Percentiles rank a stretch among this genome's conserved stretches.
Conservation (phyloP, 768 basidiomycete species). For the Ramaria rubella region DNA sequence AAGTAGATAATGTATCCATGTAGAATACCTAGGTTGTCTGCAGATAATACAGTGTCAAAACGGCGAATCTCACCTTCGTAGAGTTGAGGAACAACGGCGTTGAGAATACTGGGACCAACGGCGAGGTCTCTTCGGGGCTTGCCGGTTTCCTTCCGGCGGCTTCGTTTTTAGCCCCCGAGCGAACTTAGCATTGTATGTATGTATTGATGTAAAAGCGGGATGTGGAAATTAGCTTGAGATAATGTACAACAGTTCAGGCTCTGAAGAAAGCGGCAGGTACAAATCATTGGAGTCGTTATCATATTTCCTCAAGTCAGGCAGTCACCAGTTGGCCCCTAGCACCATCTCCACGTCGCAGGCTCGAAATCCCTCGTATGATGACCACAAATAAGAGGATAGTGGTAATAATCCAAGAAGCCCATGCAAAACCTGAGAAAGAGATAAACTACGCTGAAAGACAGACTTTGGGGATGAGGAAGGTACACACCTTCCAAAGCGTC, state of each 20-base stretch:
- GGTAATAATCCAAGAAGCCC: constrained; percentile 60
- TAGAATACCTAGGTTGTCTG: background rate
- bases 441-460: background rate
- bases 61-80: background rate
- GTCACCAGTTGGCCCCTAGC: constrained; percentile 43
- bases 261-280: too few species aligned
- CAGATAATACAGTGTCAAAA: background rate
- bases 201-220: too few species aligned
- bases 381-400: constrained; percentile 56
- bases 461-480: background rate
- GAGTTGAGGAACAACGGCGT: background rate
- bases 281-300: background rate
- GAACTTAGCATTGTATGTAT: too few species aligned
- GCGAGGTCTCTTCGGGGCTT: constrained; percentile 3
- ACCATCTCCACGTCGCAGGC: constrained; percentile 62
- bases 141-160: constrained; percentile 4
- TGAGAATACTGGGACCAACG: background rate
- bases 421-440: constrained; percentile 49
- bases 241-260: too few species aligned
- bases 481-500: constrained; percentile 50
- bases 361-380: constrained; percentile 51
- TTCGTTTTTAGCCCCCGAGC: background rate
- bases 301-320: too few species aligned
- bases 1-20: background rate
- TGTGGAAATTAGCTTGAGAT: too few species aligned